A percentile compares a stretch with the other conserved stretches of the same genome.
These are phyloP conservation scores for Petasospora fabianii DNA, from an alignment of 1,139 yeast species.

Conservation along the genomic window DNA sequence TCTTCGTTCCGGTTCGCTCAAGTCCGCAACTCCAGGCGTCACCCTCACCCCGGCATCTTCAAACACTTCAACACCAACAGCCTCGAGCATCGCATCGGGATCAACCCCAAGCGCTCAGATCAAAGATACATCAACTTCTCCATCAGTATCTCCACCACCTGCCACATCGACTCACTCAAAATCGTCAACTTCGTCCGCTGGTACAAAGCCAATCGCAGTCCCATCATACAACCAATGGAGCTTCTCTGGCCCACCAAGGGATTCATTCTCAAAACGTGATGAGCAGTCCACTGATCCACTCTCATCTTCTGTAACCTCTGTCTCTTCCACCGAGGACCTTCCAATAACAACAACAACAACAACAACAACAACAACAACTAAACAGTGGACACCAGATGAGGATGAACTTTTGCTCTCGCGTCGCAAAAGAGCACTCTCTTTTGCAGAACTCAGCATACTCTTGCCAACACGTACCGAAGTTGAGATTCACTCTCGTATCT, in stretches of 20 bases:
- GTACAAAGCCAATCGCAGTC: slow-evolving; percentile 2
- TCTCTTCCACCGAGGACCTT: slow-evolving; percentile 6
- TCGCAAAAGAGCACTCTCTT: slow-evolving; percentile 54
- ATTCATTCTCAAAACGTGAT: neutral
- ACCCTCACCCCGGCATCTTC: slow-evolving; percentile 11
- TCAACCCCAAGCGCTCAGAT: slow-evolving; percentile 7
- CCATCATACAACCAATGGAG: slow-evolving; percentile 10
- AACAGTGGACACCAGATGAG: slow-evolving; percentile 46
- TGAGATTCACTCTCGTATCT: slow-evolving; percentile 67
- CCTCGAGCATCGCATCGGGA: slow-evolving; percentile 6
- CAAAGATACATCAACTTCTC: slow-evolving; percentile 9
- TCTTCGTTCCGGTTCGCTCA: slow-evolving; percentile 58
- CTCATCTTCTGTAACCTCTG: slow-evolving; percentile 10
- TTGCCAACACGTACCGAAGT: slow-evolving; percentile 70
- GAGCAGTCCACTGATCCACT: slow-evolving; percentile 12
- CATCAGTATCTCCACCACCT: slow-evolving; percentile 15
- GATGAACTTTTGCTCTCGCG: slow-evolving; percentile 71
- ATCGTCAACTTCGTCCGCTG: neutral
- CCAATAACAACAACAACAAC: neutral
- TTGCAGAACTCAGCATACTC: slow-evolving; percentile 71
- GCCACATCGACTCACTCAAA: neutral
- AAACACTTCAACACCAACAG: slow-evolving; percentile 13
- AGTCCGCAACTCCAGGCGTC: slow-evolving; percentile 33
- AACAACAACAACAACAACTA: too few relatives aligned
- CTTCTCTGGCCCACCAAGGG: too few relatives aligned